Percentiles rank a stretch among this genome's conserved stretches.
Evolutionary conservation across 805 yeast species (phyloP).

Genomic region (Sugiyamaella marilandica): DNA sequence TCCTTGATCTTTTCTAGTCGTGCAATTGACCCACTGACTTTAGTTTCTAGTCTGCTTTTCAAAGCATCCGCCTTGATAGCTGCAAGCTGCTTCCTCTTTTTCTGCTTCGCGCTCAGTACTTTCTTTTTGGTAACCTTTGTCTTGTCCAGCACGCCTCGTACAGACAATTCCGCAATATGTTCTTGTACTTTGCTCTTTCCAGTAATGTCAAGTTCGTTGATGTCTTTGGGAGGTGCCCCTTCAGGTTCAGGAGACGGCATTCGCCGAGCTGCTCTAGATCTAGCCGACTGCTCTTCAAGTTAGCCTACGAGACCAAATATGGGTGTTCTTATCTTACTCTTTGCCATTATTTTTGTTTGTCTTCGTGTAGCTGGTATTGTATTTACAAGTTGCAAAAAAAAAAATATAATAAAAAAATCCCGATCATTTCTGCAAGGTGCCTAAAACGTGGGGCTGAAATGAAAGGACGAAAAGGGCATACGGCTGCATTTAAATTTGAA

Average conservation of each 20-base stretch:
- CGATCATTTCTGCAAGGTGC: not conserved
- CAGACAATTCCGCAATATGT: conserved; percentile 25
- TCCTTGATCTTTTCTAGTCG: conserved; percentile 24
- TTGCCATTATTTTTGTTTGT: conserved; percentile 7
- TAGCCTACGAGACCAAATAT: not conserved
- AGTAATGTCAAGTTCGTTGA: not conserved
- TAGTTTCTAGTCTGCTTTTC: conserved; percentile 26
- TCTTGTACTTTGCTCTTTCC: conserved; percentile 26
- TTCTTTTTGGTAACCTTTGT: conserved; percentile 16
- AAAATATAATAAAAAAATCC: not conserved
- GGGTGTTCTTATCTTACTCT: conserved; percentile 3
- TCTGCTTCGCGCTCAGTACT: conserved; percentile 20
- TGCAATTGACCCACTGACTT: conserved; percentile 26
- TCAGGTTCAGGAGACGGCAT: conserved; percentile 14
- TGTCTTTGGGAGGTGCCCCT: not conserved
- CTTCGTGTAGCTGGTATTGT: too few relatives aligned
- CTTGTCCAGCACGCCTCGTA: conserved; percentile 17
- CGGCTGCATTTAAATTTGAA: not conserved
- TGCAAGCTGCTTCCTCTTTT: conserved; percentile 17
- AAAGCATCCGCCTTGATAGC: conserved; percentile 21
- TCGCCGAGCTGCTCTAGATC: conserved; percentile 19
- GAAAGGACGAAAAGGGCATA: not conserved
- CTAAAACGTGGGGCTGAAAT: not conserved
- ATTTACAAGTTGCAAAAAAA: not conserved
- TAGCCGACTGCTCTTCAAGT: conserved; percentile 11